Conservation (phyloP, 441 rosid species). For the Biscutella laevigata region DNA sequence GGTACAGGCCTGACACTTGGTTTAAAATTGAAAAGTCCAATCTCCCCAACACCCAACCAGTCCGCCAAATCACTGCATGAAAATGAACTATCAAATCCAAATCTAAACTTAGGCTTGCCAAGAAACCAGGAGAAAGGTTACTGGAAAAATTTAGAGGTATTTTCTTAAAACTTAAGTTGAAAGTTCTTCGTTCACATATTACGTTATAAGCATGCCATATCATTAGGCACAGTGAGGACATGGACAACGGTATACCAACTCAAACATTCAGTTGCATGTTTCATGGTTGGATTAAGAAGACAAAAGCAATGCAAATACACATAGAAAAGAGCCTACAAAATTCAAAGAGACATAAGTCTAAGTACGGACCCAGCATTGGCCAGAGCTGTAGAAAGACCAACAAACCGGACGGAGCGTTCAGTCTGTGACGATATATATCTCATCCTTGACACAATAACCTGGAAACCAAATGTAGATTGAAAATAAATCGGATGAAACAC, state of each 20-base stretch:
- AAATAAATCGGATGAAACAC: constrained; percentile 2
- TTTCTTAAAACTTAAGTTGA: background rate
- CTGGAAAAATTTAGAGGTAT: background rate
- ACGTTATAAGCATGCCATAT: background rate
- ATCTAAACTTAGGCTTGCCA: background rate
- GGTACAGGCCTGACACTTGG: constrained; percentile 99
- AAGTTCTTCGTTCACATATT: background rate
- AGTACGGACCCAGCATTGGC: constrained; percentile 89
- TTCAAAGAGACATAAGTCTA: constrained; percentile 11
- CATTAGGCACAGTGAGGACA: constrained; percentile 8
- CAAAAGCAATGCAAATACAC: constrained; percentile 2
- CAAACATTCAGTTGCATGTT: constrained; percentile 7
- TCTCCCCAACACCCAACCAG: constrained; percentile 96
- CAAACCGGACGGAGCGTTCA: constrained; percentile 80
- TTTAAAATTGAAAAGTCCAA: constrained; percentile 95
- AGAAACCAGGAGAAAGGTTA: constrained; percentile 1
- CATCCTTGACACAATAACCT: constrained; percentile 99
- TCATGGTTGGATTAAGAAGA: background rate
- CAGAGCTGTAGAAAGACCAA: constrained; percentile 98
- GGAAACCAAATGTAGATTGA: constrained; percentile 20
- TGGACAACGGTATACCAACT: constrained; percentile 7
- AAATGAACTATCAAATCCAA: constrained; percentile 14
- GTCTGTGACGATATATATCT: constrained; percentile 98
- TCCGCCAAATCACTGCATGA: constrained; percentile 84
- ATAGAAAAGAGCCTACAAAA: constrained; percentile 7